Evolutionary conservation across 2,329 filamentous ascomycete species (phyloP).

Genomic region (Proliferodiscus dingleyae): DNA sequence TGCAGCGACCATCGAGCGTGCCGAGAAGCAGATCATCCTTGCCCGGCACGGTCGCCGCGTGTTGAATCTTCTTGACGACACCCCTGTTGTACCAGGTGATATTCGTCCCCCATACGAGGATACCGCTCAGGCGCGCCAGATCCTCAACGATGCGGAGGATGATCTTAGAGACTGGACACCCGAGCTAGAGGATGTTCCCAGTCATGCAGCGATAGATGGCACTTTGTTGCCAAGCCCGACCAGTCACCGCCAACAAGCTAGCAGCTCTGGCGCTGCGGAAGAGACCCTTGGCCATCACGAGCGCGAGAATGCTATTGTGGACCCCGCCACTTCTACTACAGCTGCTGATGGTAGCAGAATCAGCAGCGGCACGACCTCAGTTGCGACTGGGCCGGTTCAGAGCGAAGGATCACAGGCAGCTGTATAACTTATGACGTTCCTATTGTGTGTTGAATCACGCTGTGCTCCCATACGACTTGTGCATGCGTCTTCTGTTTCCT

Average conservation of each 20-base stretch:
- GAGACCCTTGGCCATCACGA: slow-evolving; percentile 13
- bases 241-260: slow-evolving; percentile 9
- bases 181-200: slow-evolving; percentile 28
- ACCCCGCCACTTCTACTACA: slow-evolving; percentile 2
- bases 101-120: slow-evolving; percentile 63
- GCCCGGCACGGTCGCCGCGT: slow-evolving; percentile 86
- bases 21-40: slow-evolving; percentile 93
- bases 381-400: slow-evolving; percentile 18
- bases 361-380: slow-evolving; percentile 22
- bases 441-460: neutral
- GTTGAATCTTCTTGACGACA: slow-evolving; percentile 81
- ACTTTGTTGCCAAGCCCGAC: slow-evolving; percentile 16
- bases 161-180: slow-evolving; percentile 71
- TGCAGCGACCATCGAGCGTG: slow-evolving; percentile 85
- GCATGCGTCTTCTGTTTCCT: neutral
- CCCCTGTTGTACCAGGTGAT: slow-evolving; percentile 84
- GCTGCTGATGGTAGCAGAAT: slow-evolving; percentile 17
- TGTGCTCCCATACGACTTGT: neutral
- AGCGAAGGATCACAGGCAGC: neutral
- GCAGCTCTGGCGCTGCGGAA: slow-evolving; percentile 14
- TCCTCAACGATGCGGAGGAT: slow-evolving; percentile 88
- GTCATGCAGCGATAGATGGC: slow-evolving; percentile 13
- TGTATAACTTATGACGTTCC: neutral
- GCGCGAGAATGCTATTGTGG: slow-evolving; percentile 6
- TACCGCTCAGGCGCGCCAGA: slow-evolving; percentile 65